Conservation (phyloP, 495 filamentous ascomycete species). For the Penicillium coprophilum region DNA sequence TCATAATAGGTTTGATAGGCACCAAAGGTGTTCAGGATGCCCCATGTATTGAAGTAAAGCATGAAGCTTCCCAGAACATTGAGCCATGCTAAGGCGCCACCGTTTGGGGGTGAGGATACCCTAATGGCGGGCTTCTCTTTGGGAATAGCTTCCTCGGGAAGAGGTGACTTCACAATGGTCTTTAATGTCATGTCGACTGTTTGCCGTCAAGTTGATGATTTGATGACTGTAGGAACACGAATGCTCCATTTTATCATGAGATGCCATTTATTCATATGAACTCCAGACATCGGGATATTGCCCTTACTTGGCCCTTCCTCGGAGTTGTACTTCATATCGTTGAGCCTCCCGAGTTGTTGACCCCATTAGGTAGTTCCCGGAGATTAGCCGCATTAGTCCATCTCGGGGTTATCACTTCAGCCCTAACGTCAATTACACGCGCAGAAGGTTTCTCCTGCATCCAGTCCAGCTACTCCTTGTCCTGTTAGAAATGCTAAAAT, state of each 20-base stretch:
- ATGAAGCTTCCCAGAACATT: slow-evolving; percentile 27
- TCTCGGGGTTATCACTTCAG: background rate
- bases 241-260: background rate
- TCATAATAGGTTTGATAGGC: slow-evolving; percentile 54
- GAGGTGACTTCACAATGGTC: background rate
- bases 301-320: no score
- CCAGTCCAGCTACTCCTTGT: background rate
- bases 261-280: no score
- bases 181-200: background rate
- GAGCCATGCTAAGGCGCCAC: slow-evolving; percentile 30
- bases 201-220: no score
- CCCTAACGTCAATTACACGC: background rate
- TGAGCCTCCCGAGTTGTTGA: no score
- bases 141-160: background rate
- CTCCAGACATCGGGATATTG: no score
- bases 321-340: no score
- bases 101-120: slow-evolving; percentile 20
- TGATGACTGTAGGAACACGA: background rate
- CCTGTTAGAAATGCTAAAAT: background rate
- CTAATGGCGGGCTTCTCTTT: background rate
- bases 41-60: slow-evolving; percentile 39
- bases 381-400: background rate
- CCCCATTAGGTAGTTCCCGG: background rate
- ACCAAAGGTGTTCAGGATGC: slow-evolving; percentile 51
- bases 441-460: background rate